A percentile compares a stretch with the other conserved stretches of the same genome.
Evolutionary conservation across 805 yeast genomes (phyloP).

Genomic region (Candida jianshihensis): DNA sequence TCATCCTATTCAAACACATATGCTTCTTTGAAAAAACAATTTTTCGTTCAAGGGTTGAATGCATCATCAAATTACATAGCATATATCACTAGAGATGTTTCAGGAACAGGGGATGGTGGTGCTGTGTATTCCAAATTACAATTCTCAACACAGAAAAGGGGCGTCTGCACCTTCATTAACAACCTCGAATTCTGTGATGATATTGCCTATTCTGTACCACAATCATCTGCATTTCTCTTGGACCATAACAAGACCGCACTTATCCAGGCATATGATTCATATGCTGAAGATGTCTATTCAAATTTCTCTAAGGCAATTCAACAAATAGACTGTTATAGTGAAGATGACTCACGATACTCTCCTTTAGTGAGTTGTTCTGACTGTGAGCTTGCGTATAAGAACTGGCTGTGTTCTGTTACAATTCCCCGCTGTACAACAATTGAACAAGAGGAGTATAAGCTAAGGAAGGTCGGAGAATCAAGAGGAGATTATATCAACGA

Average conservation of each 20-base stretch:
- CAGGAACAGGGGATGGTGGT: constrained; percentile 47
- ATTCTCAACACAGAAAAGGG: constrained; percentile 47
- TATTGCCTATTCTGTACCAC: constrained; percentile 87
- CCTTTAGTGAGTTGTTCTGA: constrained; percentile 67
- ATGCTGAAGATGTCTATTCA: constrained; percentile 47
- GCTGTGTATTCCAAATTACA: constrained; percentile 47
- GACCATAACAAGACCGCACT: constrained; percentile 28
- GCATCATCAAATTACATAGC: constrained; percentile 57
- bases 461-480: constrained; percentile 42
- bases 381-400: constrained; percentile 63
- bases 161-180: constrained; percentile 67
- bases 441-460: constrained; percentile 35
- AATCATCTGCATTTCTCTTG: constrained; percentile 27
- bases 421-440: constrained; percentile 78
- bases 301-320: constrained; percentile 75
- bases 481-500: constrained; percentile 55
- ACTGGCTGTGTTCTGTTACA: constrained; percentile 86
- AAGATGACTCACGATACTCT: constrained; percentile 59
- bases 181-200: constrained; percentile 69
- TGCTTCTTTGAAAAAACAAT: constrained; percentile 50
- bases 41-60: constrained; percentile 55
- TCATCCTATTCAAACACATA: constrained; percentile 29
- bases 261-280: constrained; percentile 50
- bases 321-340: constrained; percentile 68
- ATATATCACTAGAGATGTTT: constrained; percentile 47